A percentile compares a stretch with the other conserved stretches of the same genome.
These are phyloP conservation scores for Hordeum pubiflorum DNA, from an alignment of 202 grass and related monocot species.

Conservation along the genomic window DNA sequence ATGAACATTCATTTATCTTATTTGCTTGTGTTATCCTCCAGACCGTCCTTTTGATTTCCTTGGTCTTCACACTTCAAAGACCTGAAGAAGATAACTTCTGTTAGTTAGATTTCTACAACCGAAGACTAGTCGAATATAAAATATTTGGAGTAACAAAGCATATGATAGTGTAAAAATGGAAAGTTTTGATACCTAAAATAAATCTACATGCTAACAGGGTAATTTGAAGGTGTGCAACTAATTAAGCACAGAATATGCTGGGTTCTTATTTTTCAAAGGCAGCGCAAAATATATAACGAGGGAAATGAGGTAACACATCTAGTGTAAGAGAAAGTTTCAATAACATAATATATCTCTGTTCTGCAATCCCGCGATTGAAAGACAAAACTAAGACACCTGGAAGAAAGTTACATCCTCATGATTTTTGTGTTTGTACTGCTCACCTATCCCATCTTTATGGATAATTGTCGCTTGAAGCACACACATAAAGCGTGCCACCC, in stretches of 20 bases:
- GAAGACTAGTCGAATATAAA: constrained; percentile 12
- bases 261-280: background rate
- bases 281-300: background rate
- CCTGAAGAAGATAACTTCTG: constrained; percentile 13
- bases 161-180: background rate
- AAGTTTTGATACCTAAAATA: background rate
- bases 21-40: constrained; percentile 7
- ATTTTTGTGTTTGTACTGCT: background rate
- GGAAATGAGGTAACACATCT: background rate
- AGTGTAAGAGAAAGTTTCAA: background rate
- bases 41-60: background rate
- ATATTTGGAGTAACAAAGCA: background rate
- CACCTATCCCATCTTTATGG: constrained; percentile 4
- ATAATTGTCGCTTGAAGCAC: constrained; percentile 16
- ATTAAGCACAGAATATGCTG: background rate
- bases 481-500: background rate
- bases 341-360: constrained; percentile 1
- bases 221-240: background rate
- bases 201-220: background rate
- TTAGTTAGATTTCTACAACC: constrained; percentile 2
- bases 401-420: constrained; percentile 22
- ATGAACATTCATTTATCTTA: background rate
- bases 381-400: background rate
- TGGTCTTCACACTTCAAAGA: constrained; percentile 16
- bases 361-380: background rate